Evolutionary conservation across 805 yeast species (phyloP).

Genomic region (Yamadazyma phyllophila): DNA sequence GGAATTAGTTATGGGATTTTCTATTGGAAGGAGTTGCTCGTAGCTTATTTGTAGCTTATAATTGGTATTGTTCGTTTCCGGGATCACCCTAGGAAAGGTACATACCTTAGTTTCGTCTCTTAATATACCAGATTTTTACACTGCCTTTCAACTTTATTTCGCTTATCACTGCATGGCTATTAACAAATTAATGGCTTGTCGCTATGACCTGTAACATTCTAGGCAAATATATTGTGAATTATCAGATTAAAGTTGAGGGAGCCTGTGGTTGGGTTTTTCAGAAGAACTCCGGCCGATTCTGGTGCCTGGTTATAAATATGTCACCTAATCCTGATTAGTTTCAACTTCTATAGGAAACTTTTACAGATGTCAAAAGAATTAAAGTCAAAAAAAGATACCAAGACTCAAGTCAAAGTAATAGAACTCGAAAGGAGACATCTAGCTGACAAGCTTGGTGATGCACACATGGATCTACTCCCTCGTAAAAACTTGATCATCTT

Average conservation of each 20-base stretch:
- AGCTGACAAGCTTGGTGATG: slow-evolving; percentile 34
- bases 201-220: neutral
- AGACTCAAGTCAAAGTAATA: slow-evolving; percentile 5
- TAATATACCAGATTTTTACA: neutral
- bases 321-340: neutral
- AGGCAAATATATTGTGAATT: neutral
- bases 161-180: neutral
- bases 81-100: neutral
- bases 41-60: neutral
- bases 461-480: slow-evolving; percentile 43
- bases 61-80: neutral
- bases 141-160: neutral
- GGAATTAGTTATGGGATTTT: neutral
- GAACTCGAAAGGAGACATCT: slow-evolving; percentile 10
- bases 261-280: neutral
- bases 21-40: neutral
- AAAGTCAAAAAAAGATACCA: neutral
- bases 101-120: neutral
- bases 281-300: neutral
- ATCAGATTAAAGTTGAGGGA: neutral
- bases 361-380: neutral
- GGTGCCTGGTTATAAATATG: slow-evolving; percentile 1
- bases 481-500: slow-evolving; percentile 35
- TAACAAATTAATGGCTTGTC: neutral
- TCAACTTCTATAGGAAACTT: neutral